Base-by-base conservation (phyloP, 495 filamentous ascomycete species). In the Chaetomium fimeti region DNA sequence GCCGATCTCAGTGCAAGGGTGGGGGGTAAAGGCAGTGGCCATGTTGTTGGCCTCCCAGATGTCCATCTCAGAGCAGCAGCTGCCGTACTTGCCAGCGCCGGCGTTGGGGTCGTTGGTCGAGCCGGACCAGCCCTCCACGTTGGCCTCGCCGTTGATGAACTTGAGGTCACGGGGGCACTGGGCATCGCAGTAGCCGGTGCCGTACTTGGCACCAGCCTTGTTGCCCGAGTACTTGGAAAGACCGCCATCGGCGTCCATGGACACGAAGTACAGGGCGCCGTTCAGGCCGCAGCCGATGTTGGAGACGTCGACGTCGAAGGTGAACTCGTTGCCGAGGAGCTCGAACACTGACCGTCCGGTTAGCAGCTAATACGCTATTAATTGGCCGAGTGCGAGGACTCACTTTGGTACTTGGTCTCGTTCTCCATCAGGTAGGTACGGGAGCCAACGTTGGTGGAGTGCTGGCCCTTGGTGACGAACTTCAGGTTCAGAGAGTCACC, bases 51-150 rank as follows among this genome's bases (percentile, higher is more conserved):
- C 87, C 72, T 90, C 87, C 85, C 87, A 89, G 73, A 91, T 81
- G 68, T 91, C 88, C 78, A 91, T 86, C 76, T 91, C 88, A 6
- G 84, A 82, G 76, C 88, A 91, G 83, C 88, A 91, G 64, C 84
- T 81, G 65, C 88, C 88, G 65, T 85, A 81, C 43, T 76, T 72
- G 57, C 87, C 87, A 25, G 79, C 63, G 49, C 87, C 87, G 43
- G 84, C 78, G 74, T 88, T 89, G 60, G 67, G 53, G 72, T 89
- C 83, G 75, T 81, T 87, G 63, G 71, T 63, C n/a, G 85, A 87
- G 15, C 80, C 72, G 53, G 66, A 47, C 87, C 87, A 89, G 69
- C 82, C 84, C 27, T 87, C 87, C 16, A 82, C 66, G 74, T 88
- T 88, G 75, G 75, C 84, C 73, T 77, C 74, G 65, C 81, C 81